These are phyloP conservation scores for Jatropha multifida DNA, from an alignment of 441 rosid species.

Conservation along the genomic window DNA sequence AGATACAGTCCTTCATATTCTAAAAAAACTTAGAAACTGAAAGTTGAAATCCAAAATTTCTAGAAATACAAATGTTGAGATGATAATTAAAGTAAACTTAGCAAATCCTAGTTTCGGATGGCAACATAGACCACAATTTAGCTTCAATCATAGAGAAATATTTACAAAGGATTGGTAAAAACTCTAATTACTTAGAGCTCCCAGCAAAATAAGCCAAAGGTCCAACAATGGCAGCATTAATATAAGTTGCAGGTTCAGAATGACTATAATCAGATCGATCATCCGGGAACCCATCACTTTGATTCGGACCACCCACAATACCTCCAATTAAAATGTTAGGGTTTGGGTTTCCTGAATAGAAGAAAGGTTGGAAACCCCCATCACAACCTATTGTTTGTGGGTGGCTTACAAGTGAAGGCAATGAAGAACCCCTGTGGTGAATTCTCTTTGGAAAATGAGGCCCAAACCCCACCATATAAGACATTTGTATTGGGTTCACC, in stretches of 20 bases:
- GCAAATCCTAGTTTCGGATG: neutral
- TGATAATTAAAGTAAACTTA: neutral
- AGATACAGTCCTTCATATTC: too few relatives aligned
- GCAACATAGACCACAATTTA: neutral
- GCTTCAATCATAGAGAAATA: neutral
- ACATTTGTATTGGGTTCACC: slow-evolving; percentile 63
- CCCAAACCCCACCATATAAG: slow-evolving; percentile 89
- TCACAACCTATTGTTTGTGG: slow-evolving; percentile 54
- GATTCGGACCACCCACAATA: slow-evolving; percentile 74
- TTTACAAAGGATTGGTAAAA: neutral
- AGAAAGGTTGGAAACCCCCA: slow-evolving; percentile 58
- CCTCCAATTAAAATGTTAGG: slow-evolving; percentile 75
- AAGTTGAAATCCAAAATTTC: neutral
- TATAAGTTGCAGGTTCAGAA: slow-evolving; percentile 55
- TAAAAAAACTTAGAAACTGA: too few relatives aligned
- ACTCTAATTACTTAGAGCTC: neutral
- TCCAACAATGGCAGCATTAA: slow-evolving; percentile 50
- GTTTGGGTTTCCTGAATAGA: slow-evolving; percentile 52
- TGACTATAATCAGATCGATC: slow-evolving; percentile 64
- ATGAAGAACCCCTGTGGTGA: slow-evolving; percentile 80
- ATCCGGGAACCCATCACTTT: slow-evolving; percentile 63
- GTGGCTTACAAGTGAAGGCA: slow-evolving; percentile 52
- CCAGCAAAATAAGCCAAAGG: slow-evolving; percentile 68
- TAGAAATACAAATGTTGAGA: neutral
- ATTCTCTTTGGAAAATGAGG: slow-evolving; percentile 56